Base-by-base conservation (phyloP, 352 stramenopile species). In the Phytophthora sp. region DNA sequence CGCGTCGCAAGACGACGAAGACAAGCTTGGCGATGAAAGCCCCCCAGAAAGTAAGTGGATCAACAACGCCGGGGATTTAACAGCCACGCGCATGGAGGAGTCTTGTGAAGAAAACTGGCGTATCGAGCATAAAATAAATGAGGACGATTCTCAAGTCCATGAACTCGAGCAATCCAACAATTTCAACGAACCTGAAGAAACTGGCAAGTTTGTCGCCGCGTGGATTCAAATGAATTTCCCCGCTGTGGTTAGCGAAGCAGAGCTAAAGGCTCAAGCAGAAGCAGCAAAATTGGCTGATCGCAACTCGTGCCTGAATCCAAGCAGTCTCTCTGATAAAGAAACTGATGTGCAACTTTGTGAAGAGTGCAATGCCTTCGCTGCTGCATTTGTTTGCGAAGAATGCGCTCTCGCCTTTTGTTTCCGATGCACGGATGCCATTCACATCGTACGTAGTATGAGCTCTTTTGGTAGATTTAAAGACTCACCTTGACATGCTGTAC, bases 401-500 rank as follows among this genome's bases (percentile, higher is more conserved):
- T 93, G 84, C 55, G 35, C 10, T 4, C 68, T 78, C 13, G 49
- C 46, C 13, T 58, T 93, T 1, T 93, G 84, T 65, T 86, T 82
- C 43, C 60, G 53, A 30, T 93, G 84, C 60, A 73, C 77, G 2
- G 81, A 93, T 49, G 84, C 84, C 51, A 88, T 93, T 28, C 84
- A 93, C 52, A 89, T 93, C 20, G 84, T 93, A 73, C 34, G 77
- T 76, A 20, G n/a, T n/a, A n/a, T n/a, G n/a, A n/a, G n/a, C n/a
- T n/a, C n/a, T n/a, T n/a, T n/a, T n/a, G n/a, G n/a, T n/a, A n/a
- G 7, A 24, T 3, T 32, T 13, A 9, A 13, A 12, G 4, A 23
- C 28, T 63, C 32, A 12, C 24, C 18, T 12, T 18, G 26, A 4
- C 2, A n/a, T 44, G n/a, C 31, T 39, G 23, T 50, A 10, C 63